Evolutionary conservation across 148 eudicot genomes (phyloP).

Genomic region (Polygonum maritimum): DNA sequence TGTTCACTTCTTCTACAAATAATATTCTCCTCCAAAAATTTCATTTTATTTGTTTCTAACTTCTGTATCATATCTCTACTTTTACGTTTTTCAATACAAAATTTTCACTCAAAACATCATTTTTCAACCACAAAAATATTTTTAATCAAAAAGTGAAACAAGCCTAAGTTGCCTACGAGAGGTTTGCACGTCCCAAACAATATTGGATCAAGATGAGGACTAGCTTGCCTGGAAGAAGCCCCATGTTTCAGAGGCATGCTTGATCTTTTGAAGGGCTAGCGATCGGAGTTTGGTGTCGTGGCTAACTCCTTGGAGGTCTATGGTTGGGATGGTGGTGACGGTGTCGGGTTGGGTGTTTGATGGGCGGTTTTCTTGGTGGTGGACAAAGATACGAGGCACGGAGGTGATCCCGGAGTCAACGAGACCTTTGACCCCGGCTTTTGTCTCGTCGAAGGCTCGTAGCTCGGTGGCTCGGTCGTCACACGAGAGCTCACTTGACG

Average conservation of each 20-base stretch:
- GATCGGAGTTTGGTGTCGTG: conserved; percentile 7
- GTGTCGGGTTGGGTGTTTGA: no score
- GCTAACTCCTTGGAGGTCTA: conserved; percentile 16
- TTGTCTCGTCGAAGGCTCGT: conserved; percentile 37
- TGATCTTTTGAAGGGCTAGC: conserved; percentile 10
- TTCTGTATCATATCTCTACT: no score
- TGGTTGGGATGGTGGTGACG: conserved; percentile 9
- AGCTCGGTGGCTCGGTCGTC: conserved; percentile 12
- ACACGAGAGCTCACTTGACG: not conserved
- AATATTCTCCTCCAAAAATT: no score
- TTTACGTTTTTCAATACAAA: no score
- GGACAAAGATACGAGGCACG: conserved; percentile 23
- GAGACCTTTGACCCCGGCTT: conserved; percentile 34
- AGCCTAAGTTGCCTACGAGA: no score
- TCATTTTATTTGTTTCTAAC: no score
- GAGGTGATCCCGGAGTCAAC: conserved; percentile 23
- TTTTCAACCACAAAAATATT: no score
- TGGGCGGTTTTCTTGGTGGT: conserved; percentile 2
- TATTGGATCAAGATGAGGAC: not conserved
- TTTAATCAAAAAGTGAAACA: no score
- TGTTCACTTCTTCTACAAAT: no score
- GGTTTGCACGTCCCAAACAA: no score
- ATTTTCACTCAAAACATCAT: no score
- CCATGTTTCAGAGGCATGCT: conserved; percentile 23
- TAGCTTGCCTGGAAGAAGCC: conserved; percentile 32